Conservation (phyloP, 768 basidiomycete genomes). For the Steccherinum ochraceum region DNA sequence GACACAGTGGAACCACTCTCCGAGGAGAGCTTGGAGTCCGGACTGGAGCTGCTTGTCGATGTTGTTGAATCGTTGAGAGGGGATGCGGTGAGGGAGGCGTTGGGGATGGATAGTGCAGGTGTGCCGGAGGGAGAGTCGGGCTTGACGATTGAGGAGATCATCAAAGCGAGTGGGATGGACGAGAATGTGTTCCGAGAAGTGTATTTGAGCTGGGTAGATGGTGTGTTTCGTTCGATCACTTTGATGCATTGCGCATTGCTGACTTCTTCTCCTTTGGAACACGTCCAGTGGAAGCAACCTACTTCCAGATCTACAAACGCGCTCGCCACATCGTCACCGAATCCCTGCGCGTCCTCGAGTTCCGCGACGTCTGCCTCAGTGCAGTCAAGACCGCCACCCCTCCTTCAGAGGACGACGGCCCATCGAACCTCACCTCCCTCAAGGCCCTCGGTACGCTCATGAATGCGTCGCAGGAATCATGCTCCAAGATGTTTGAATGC, state of each 20-base stretch:
- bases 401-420: too few relatives aligned
- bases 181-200: conserved; percentile 52
- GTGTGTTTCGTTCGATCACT: conserved; percentile 33
- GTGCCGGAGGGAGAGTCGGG: conserved; percentile 43
- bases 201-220: conserved; percentile 76
- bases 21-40: conserved; percentile 38
- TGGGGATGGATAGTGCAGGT: conserved; percentile 14
- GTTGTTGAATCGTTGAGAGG: conserved; percentile 49
- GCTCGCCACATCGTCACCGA: conserved; percentile 79
- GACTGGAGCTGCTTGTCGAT: conserved; percentile 38
- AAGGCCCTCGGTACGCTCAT: conserved; percentile 61
- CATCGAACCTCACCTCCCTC: conserved; percentile 24
- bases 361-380: conserved; percentile 60
- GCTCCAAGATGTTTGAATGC: conserved; percentile 65
- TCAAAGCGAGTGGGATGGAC: conserved; percentile 52
- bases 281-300: conserved; percentile 61
- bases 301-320: conserved; percentile 81
- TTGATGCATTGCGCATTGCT: neutral
- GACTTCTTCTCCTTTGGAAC: neutral
- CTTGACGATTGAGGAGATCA: conserved; percentile 71
- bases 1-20: conserved; percentile 34
- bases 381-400: conserved; percentile 17
- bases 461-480: conserved; percentile 74
- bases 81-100: conserved; percentile 41
- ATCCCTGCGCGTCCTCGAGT: conserved; percentile 73